Conservation (phyloP, 305 asterid species). For the Solanum hybrid region DNA sequence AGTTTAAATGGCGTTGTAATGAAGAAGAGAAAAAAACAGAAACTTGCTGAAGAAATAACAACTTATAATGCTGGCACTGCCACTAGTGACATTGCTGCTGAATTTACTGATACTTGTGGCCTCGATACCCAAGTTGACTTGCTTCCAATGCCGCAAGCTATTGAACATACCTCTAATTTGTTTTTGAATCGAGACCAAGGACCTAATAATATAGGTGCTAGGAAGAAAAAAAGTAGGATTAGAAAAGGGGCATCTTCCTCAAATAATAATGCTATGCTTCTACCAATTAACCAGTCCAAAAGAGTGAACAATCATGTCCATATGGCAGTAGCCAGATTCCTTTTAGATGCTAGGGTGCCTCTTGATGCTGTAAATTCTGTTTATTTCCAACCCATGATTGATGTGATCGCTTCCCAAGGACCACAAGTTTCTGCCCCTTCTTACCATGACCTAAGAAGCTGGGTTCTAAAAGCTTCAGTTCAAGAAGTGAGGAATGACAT, state of each 20-base stretch:
- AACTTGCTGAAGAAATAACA: conserved; percentile 43
- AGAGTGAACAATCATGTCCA: conserved; percentile 44
- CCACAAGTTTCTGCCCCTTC: conserved; percentile 53
- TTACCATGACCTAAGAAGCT: conserved; percentile 69
- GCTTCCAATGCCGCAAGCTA: conserved; percentile 48
- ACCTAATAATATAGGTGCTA: conserved; percentile 26
- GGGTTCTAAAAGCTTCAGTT: conserved; percentile 57
- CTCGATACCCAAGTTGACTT: conserved; percentile 44
- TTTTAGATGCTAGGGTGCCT: conserved; percentile 66
- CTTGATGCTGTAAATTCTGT: conserved; percentile 64
- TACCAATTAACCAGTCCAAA: conserved; percentile 31
- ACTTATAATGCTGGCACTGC: conserved; percentile 25
- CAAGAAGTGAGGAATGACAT: conserved; percentile 60
- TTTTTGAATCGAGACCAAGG: conserved; percentile 43
- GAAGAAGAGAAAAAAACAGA: conserved; percentile 71
- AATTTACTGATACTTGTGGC: conserved; percentile 21
- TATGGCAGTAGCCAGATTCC: conserved; percentile 83
- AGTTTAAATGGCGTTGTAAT: conserved; percentile 57
- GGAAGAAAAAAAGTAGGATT: conserved; percentile 69
- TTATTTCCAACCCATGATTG: conserved; percentile 86
- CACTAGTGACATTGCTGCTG: conserved; percentile 22
- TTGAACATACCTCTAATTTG: conserved; percentile 37
- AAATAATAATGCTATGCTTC: conserved; percentile 26
- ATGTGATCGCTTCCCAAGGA: conserved; percentile 74
- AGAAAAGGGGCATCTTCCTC: conserved; percentile 39